Base-by-base conservation (phyloP, 805 yeast genomes). In the Wickerhamiella azymoides region DNA sequence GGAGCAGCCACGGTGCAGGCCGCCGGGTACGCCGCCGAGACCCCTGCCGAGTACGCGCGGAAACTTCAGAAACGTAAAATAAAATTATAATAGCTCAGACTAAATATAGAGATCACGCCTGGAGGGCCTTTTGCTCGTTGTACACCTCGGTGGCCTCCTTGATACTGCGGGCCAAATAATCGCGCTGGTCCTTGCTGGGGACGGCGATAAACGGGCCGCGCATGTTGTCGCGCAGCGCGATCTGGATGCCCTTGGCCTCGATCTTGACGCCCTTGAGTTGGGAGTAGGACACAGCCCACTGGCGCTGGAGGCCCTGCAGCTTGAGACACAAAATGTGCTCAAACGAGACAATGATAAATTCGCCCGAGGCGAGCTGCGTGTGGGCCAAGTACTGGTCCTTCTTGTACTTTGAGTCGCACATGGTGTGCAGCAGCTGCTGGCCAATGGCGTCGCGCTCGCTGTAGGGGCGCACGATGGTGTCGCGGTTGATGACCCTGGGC, bases 361-460 rank as follows among this genome's bases (percentile, higher is more conserved):
- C 70, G 50, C 84, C 93, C 42, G 78, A 81, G 7, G 94, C 93
- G 1, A 93, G 79, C 39, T 88, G 67, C 16, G 84, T 73, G 62
- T 92, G 97, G 0, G 96, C 94, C 46, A 92, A 66, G 56, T 92
- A 92, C 17, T 67, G 66, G 55, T 92, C 96, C 41, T 70, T 67
- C 53, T 75, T 72, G 57, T 68, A 84, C 28, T 73, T 65, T 1
- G 96, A 96, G 38, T 93, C 94, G 55, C 81, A 81, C 18, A 84
- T 75, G 7, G 77, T 69, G 63, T 84, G 88, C 50, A 92, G 68
- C 92, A 96, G 84, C 57, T 72, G 82, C 60, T 89, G 96, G 6
- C 99, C 99, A 54, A 86, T 92, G 0, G 97, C 81, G 52, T 85
- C 96, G 47, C 93, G 70, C 50, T 76, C 76, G 19, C 80, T 73